Conservation (phyloP, 2,329 filamentous ascomycete genomes). For the Colletotrichum scovillei region DNA sequence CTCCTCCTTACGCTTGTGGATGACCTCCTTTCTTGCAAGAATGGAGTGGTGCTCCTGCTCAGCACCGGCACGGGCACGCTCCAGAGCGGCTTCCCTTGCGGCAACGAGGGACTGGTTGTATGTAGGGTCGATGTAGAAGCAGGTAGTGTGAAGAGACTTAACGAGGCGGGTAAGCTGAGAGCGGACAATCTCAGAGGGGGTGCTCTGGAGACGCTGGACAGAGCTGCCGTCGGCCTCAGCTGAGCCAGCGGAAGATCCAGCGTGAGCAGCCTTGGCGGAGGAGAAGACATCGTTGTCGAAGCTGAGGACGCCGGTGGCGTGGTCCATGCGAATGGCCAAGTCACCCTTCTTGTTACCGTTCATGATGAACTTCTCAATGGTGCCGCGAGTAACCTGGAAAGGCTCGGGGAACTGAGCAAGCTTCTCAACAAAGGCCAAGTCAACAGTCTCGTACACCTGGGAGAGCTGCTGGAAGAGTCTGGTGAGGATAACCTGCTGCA, state of each 20-base stretch:
- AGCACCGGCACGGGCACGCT: constrained; percentile 86
- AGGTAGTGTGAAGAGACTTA: constrained; percentile 91
- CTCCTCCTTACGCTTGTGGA: constrained; percentile 96
- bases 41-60: constrained; percentile 91
- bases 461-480: constrained; percentile 98
- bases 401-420: constrained; percentile 96
- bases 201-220: constrained; percentile 96
- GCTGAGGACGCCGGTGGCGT: constrained; percentile 92
- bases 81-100: constrained; percentile 82
- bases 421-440: constrained; percentile 91
- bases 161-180: constrained; percentile 93
- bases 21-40: constrained; percentile 87
- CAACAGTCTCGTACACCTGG: constrained; percentile 98
- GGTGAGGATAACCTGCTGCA: constrained; percentile 98
- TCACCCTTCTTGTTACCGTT: constrained; percentile 99
- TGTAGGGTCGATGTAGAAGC: constrained; percentile 92
- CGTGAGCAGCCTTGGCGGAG: constrained; percentile 90
- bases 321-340: constrained; percentile 93
- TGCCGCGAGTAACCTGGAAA: constrained; percentile 89
- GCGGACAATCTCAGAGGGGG: constrained; percentile 96
- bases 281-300: constrained; percentile 99
- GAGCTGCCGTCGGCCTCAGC: constrained; percentile 86
- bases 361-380: constrained; percentile 99
- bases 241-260: constrained; percentile 85
- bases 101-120: constrained; percentile 86